A percentile compares a stretch with the other conserved stretches of the same genome.
phyloP scores from a whole-genome alignment of 2,329 filamentous ascomycete genomes.

The Botrytis fabae region DNA sequence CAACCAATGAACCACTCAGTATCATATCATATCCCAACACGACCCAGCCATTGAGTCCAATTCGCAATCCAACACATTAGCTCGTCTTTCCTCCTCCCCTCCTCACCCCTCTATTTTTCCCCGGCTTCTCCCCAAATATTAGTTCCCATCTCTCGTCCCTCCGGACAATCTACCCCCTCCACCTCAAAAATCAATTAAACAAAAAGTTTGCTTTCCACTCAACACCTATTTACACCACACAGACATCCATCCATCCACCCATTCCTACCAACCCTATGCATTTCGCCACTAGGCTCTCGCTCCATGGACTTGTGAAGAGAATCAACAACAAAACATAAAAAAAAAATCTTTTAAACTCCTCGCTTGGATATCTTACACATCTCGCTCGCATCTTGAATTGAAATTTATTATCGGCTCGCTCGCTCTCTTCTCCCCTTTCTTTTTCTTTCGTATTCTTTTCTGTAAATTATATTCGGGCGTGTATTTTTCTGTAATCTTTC shows the following conservation, averaged over 20 bases:
- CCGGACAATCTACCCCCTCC: background rate
- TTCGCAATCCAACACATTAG: slow-evolving; percentile 17
- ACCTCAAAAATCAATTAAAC: background rate
- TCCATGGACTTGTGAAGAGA: slow-evolving; percentile 13
- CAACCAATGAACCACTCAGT: slow-evolving; percentile 4
- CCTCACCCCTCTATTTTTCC: background rate
- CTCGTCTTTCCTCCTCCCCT: background rate
- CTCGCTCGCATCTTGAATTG: slow-evolving; percentile 11
- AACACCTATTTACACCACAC: slow-evolving; percentile 11
- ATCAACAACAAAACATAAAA: background rate
- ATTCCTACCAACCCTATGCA: background rate
- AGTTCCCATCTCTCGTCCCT: background rate
- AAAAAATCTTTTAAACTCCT: slow-evolving; percentile 15
- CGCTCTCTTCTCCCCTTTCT: background rate
- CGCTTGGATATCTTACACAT: slow-evolving; percentile 19
- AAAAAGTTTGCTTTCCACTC: background rate
- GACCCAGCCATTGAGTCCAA: slow-evolving; percentile 12
- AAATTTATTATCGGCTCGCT: slow-evolving; percentile 4
- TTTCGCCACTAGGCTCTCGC: slow-evolving; percentile 7
- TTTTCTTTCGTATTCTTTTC: background rate
- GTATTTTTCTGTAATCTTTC: slow-evolving; percentile 13
- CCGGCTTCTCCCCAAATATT: background rate
- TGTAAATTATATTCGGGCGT: background rate
- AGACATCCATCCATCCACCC: slow-evolving; percentile 5
- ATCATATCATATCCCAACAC: slow-evolving; percentile 10